phyloP scores from a whole-genome alignment of 2,329 filamentous ascomycete species.

The Dryadomyces quercivorus region DNA sequence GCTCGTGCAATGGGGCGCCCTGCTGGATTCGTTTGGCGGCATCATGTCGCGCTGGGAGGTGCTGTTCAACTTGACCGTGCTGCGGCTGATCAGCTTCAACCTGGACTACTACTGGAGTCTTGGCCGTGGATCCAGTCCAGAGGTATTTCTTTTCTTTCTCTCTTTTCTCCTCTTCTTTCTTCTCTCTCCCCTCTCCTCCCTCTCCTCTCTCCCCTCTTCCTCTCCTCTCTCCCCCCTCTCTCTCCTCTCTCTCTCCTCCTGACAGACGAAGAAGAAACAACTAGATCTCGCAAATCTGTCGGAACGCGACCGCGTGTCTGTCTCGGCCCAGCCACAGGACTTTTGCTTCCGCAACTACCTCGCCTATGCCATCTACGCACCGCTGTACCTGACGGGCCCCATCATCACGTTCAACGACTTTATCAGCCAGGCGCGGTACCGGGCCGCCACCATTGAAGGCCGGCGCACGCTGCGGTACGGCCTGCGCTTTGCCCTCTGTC shows the following conservation, averaged over 20 bases:
- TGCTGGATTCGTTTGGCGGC: slow-evolving; percentile 69
- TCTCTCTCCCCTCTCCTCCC: background rate
- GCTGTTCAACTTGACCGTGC: slow-evolving; percentile 91
- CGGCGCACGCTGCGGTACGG: slow-evolving; percentile 68
- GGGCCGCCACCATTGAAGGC: slow-evolving; percentile 55
- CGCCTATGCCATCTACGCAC: slow-evolving; percentile 82
- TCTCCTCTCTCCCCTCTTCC: background rate
- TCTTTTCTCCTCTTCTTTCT: no score
- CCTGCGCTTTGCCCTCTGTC: slow-evolving; percentile 64
- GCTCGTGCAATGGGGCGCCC: slow-evolving; percentile 50
- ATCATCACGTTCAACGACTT: slow-evolving; percentile 98
- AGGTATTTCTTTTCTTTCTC: slow-evolving; percentile 49
- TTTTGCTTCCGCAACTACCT: slow-evolving; percentile 79
- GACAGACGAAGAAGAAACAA: slow-evolving; percentile 77
- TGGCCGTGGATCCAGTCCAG: slow-evolving; percentile 52
- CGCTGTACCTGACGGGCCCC: slow-evolving; percentile 82
- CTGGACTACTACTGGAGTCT: slow-evolving; percentile 92
- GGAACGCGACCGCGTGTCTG: slow-evolving; percentile 73
- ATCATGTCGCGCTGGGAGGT: slow-evolving; percentile 89
- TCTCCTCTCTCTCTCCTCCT: no score
- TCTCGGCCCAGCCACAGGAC: slow-evolving; percentile 57
- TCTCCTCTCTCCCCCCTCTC: background rate
- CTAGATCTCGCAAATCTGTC: slow-evolving; percentile 77
- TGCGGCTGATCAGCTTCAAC: slow-evolving; percentile 93
- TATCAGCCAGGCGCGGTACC: slow-evolving; percentile 71